Evolutionary conservation across 306 rosid species (phyloP), one percentile per base, ranked within the genome.

Genomic region (Hylodesmum podocarpum): DNA sequence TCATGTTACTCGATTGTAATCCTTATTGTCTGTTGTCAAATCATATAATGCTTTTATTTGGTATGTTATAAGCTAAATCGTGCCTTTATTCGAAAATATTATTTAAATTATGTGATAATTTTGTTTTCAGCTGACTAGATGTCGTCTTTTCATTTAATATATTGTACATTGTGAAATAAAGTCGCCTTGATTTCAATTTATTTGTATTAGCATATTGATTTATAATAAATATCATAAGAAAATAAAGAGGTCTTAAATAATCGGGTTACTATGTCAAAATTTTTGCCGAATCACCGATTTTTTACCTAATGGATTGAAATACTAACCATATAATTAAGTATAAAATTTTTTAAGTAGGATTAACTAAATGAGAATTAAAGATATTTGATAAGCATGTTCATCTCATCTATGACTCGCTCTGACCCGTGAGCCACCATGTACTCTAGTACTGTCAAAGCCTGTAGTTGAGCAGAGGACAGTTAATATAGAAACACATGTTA

Each of bases 351-450:
- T n/a, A 81, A 74, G 71, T 49, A 70, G 53, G 49, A 70, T 19
- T 16, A 24, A 66, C 40, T 50, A 51, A 57, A 59, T 24, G 19
- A n/a, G 66, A 85, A 77, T 84, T 96, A 96, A 98, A 19, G 97
- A 93, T 86, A 96, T 91, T 88, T 96, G 99, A 89, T 96, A 91
- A 6, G 89, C 89, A 85, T 96, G 98, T 84, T 96, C 99, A 93
- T 91, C 78, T 96, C 99, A 37, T 96, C 99, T 75, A 96, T 88
- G 82, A 92, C 94, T 53, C 96, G 92, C 80, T 96, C 99, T 15
- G 98, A 92, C 31, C 99, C 99, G 78, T 96, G 84, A 69, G 89
- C 99, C 63, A 96, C 99, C 87, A 96, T 79, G 84, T 92, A 96
- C 67, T 96, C 99, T 84, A 96, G 84, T 53, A 96, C 91, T 15